Conservation (phyloP, 352 stramenopile genomes). For the Phytophthora capsici region DNA sequence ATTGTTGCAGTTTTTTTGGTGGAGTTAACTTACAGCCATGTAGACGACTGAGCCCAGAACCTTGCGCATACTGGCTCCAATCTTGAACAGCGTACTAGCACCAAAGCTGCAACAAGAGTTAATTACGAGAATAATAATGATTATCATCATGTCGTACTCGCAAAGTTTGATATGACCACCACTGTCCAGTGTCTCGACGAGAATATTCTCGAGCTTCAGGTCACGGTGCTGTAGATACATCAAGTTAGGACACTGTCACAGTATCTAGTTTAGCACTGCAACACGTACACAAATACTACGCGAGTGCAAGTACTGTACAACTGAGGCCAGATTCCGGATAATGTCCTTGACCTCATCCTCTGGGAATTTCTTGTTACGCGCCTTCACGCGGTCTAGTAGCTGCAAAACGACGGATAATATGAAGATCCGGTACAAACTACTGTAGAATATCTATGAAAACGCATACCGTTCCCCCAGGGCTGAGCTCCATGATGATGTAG, state of each 20-base stretch:
- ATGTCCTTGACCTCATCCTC: conserved; percentile 67
- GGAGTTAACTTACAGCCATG: conserved; percentile 65
- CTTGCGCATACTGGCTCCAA: conserved; percentile 80
- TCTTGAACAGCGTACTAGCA: conserved; percentile 78
- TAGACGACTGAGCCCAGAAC: conserved; percentile 83
- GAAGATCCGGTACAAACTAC: no score
- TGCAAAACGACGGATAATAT: conserved; percentile 10
- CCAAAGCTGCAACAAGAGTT: conserved; percentile 69
- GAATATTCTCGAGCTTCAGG: conserved; percentile 84
- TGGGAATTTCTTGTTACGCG: conserved; percentile 46
- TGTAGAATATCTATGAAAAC: no score
- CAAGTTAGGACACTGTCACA: neutral
- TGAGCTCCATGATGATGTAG: conserved; percentile 90
- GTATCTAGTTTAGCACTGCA: neutral
- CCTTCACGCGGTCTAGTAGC: conserved; percentile 71
- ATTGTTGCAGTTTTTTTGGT: neutral
- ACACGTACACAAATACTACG: conserved; percentile 82
- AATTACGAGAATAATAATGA: conserved; percentile 43
- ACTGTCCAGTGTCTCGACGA: conserved; percentile 61
- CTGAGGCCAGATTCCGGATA: conserved; percentile 70
- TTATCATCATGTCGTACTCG: conserved; percentile 55
- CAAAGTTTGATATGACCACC: conserved; percentile 78
- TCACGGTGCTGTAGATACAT: conserved; percentile 62
- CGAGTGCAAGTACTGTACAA: conserved; percentile 83
- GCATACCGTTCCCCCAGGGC: conserved; percentile 61